Evolutionary conservation across 148 eudicot genomes (phyloP), one percentile per base, ranked within the genome.

Genomic region (Camellia granthamiana): DNA sequence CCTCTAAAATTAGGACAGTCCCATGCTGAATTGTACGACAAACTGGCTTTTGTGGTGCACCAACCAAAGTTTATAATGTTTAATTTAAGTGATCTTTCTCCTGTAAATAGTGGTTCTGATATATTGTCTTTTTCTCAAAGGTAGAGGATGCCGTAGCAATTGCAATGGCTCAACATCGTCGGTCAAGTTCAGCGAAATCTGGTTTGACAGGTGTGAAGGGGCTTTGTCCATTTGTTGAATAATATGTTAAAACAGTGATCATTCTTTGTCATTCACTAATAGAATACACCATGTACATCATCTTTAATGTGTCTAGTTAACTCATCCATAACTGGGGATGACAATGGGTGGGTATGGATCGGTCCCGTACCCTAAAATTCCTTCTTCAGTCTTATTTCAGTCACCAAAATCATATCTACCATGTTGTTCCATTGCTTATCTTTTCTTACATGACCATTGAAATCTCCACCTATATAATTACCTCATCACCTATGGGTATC

Each of bases 61-160:
- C 55, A 65, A 56, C 47, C 11, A 2, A 77, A 63, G 58, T 66
- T n/a, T 16, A 58, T 52, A 60, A 3, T n/a, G 41, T 49, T 47
- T 54, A 69, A 54, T 47, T 54, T 44, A 3, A 9, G 79, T 56
- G 11, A 9, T 18, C 18, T 56, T 62, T 21, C 63, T 9, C 2
- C 21, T 2, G 6, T n/a, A 14, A 73, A 19, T 38, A 56, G 61
- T 4, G 3, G n/a, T 79, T 81, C 47, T 19, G 55, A 60, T 72
- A 43, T 77, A 72, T 16, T 75, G 75, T 79, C 55, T 80, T 86
- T 82, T 55, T 68, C 67, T 67, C 44, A 77, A 85, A 94, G 98
- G 94, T 93, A 47, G 97, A 91, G 87, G 96, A 91, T 79, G 93
- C 99, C 38, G 79, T 93, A 77, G 88, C 89, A 66, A 62, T 95